Conservation (phyloP, 805 yeast genomes). For the Ogataea ganodermae region DNA sequence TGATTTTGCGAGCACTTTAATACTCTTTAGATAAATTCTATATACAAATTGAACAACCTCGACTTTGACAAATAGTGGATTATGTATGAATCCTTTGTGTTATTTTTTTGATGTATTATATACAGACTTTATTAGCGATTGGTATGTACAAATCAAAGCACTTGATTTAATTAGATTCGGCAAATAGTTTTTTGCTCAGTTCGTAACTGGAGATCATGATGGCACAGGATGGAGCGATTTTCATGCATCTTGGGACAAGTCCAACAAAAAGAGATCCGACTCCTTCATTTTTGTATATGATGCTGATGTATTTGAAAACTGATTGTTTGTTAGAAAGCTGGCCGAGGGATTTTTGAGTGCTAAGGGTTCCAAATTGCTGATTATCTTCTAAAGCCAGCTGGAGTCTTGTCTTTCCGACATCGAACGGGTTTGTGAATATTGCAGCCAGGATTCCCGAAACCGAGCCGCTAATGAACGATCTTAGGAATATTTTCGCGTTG, state of each 20-base stretch:
- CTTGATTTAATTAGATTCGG: conserved; percentile 14
- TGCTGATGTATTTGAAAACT: conserved; percentile 68
- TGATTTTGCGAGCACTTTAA: background rate
- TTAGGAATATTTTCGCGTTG: conserved; percentile 46
- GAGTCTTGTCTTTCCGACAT: conserved; percentile 92
- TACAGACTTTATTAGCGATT: conserved; percentile 2
- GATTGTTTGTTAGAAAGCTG: conserved; percentile 37
- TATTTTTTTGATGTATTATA: background rate
- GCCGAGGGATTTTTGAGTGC: conserved; percentile 4
- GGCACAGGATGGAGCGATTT: conserved; percentile 97
- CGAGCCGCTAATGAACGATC: conserved; percentile 80
- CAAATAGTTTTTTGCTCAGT: conserved; percentile 67
- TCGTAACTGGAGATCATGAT: conserved; percentile 97
- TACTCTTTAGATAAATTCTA: background rate
- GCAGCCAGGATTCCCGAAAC: conserved; percentile 86
- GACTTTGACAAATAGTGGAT: background rate
- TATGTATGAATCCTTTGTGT: background rate
- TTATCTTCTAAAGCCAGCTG: conserved; percentile 58
- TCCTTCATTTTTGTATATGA: conserved; percentile 75
- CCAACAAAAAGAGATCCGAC: conserved; percentile 85
- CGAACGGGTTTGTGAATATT: conserved; percentile 87
- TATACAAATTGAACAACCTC: background rate
- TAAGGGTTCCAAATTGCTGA: conserved; percentile 13
- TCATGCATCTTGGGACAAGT: conserved; percentile 78
- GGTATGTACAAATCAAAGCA: conserved; percentile 1